Base-by-base conservation (phyloP, 371 early-diverging fungal genomes). In the Mucor irregularis region DNA sequence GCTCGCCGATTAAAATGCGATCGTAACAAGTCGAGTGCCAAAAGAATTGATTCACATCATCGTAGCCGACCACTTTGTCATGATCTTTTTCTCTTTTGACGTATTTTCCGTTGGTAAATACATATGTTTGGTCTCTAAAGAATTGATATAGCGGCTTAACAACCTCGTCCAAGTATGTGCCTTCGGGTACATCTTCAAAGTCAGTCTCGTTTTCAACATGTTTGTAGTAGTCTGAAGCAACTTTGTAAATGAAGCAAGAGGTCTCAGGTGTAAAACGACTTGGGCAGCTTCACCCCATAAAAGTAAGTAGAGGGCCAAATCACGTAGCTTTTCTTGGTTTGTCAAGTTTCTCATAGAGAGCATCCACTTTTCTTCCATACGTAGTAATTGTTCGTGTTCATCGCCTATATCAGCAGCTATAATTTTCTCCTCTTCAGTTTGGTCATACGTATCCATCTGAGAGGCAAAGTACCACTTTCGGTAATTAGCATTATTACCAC, bases 231-330 rank as follows among this genome's bases (percentile, higher is more conserved):
- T 89, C 89, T 13, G 78, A 69, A 0, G 93, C 93, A 4, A 89
- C 63, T 64, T 90, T 91, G 73, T 83, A 94, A 21, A 94, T 50
- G 61, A 95, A 94, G 64, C 93, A 91, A 16, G 94, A 76, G 17
- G 81, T 75, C 69, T 94, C 94, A 3, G 93, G 84, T 2, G 85
- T 81, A 67, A 86, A 91, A 22, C 95, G 85, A 94, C 64, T 25
- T 87, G 85, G 0, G 90, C 80, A 6, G 91, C 90, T 65, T 95
- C 95, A 13, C 93, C 94, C 95, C 95, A 95, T 30, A 95, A 67
- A 25, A 90, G 65, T 39, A 92, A 74, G 68, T 88, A 94, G 25
- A 94, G 79, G 0, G 90, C 90, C 1, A 95, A 64, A 57, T 93
- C 91, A 2, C 87, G 81, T 7, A 86, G 73, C 29, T 88, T 85